Evolutionary conservation across 768 basidiomycete species (phyloP).

Genomic region (Exidia glandulosa): DNA sequence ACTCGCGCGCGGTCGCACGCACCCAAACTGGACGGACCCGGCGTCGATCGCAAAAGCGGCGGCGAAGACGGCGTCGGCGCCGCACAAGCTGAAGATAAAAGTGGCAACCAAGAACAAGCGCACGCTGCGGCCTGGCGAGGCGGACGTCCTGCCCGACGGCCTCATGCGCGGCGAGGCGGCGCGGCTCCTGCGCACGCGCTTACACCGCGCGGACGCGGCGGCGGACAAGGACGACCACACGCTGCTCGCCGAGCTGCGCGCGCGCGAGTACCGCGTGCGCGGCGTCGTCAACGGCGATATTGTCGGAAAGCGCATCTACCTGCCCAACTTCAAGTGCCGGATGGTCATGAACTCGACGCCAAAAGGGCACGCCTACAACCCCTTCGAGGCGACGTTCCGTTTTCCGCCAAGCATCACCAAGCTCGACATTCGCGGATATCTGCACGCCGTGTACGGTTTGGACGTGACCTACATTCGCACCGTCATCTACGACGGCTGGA

Average conservation of each 20-base stretch:
- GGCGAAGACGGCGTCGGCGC: not conserved
- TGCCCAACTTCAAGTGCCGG: constrained; percentile 77
- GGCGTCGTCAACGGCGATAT: constrained; percentile 32
- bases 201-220: not conserved
- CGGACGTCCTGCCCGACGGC: not conserved
- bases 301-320: constrained; percentile 74
- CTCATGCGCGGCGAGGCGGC: not conserved
- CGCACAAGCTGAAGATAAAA: not conserved
- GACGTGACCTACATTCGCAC: constrained; percentile 90
- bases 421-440: constrained; percentile 81
- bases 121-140: not conserved
- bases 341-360: constrained; percentile 78
- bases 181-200: not conserved
- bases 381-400: constrained; percentile 90
- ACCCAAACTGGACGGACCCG: not conserved
- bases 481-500: constrained; percentile 63
- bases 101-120: not conserved
- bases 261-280: not conserved
- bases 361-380: constrained; percentile 74
- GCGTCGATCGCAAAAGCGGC: not conserved
- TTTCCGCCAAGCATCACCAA: constrained; percentile 85
- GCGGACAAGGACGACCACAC: not conserved
- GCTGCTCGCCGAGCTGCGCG: not conserved
- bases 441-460: constrained; percentile 76
- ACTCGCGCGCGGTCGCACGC: not conserved